phyloP scores from a whole-genome alignment of 2,329 filamentous ascomycete genomes.

The Huntiella moniliformis region DNA sequence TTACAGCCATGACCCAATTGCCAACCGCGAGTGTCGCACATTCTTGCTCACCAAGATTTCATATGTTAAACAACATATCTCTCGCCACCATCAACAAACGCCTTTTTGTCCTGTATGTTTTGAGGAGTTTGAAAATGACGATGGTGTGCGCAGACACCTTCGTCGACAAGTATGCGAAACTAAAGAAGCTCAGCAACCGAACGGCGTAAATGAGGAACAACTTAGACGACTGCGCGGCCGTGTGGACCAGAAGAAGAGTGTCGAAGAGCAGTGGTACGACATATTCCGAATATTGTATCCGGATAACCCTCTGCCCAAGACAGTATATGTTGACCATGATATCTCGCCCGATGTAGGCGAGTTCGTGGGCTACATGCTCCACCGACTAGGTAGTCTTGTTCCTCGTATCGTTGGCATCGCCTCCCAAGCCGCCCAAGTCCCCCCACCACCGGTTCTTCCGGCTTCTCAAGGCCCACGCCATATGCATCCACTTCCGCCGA shows the following conservation, averaged over 20 bases:
- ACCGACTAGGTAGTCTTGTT: constrained; percentile 3
- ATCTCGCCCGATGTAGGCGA: constrained; percentile 13
- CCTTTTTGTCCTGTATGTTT: constrained; percentile 15
- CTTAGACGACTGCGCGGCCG: constrained; percentile 12
- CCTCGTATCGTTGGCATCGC: constrained; percentile 1
- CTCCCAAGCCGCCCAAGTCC: not conserved
- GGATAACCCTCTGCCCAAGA: constrained; percentile 9
- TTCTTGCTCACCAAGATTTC: constrained; percentile 14
- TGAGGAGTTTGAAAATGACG: constrained; percentile 11
- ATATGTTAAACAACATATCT: constrained; percentile 16
- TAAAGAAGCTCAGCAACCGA: constrained; percentile 8
- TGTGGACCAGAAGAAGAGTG: constrained; percentile 13
- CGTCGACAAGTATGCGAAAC: constrained; percentile 10
- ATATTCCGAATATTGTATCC: constrained; percentile 15
- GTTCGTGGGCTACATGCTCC: constrained; percentile 12
- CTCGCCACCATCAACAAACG: constrained; percentile 14
- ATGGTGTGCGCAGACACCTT: constrained; percentile 12
- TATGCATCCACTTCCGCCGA: not conserved
- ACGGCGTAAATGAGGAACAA: constrained; percentile 14
- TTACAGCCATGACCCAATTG: constrained; percentile 13
- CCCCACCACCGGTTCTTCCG: not conserved
- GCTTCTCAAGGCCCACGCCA: not conserved
- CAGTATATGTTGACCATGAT: constrained; percentile 14
- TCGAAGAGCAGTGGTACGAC: constrained; percentile 14
- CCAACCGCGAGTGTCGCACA: constrained; percentile 13